These are phyloP conservation scores for Epichloe sp. DNA, from an alignment of 2,329 filamentous ascomycete species.

Conservation along the genomic window DNA sequence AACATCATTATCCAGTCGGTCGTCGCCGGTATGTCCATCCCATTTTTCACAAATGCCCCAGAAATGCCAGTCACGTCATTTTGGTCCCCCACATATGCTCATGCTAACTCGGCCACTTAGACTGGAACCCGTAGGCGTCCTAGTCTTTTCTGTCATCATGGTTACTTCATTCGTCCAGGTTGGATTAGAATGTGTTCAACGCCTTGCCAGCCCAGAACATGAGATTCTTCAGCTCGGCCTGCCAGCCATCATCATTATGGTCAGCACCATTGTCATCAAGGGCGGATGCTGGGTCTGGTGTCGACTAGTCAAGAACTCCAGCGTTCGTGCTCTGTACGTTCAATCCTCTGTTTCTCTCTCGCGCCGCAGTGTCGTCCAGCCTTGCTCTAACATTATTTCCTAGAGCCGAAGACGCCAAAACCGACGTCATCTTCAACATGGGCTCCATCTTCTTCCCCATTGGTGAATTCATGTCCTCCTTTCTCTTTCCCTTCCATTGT, in stretches of 20 bases:
- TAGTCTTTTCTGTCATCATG: constrained; percentile 79
- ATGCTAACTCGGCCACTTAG: constrained; percentile 19
- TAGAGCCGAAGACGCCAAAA: constrained; percentile 40
- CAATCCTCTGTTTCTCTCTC: not conserved
- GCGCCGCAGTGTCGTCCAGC: not conserved
- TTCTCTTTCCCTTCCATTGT: not conserved
- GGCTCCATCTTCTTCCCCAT: constrained; percentile 83
- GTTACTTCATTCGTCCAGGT: constrained; percentile 76
- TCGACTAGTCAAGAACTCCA: constrained; percentile 71
- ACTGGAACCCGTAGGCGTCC: constrained; percentile 65
- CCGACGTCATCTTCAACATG: constrained; percentile 80
- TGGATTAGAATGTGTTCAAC: constrained; percentile 53
- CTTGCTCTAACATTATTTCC: not conserved
- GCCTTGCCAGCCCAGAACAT: constrained; percentile 47
- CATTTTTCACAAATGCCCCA: not conserved
- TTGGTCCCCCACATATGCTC: not conserved
- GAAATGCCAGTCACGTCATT: not conserved
- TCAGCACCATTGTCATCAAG: constrained; percentile 69
- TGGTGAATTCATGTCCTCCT: constrained; percentile 22
- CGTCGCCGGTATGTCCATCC: constrained; percentile 37
- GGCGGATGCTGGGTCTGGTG: constrained; percentile 78
- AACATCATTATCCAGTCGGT: constrained; percentile 67
- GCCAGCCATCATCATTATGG: constrained; percentile 69
- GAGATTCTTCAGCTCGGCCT: constrained; percentile 58
- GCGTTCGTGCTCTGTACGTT: constrained; percentile 61